Evolutionary conservation across 148 eudicot species (phyloP), one percentile per base, ranked within the genome.

Genomic region (Rhododendron williamsianum): DNA sequence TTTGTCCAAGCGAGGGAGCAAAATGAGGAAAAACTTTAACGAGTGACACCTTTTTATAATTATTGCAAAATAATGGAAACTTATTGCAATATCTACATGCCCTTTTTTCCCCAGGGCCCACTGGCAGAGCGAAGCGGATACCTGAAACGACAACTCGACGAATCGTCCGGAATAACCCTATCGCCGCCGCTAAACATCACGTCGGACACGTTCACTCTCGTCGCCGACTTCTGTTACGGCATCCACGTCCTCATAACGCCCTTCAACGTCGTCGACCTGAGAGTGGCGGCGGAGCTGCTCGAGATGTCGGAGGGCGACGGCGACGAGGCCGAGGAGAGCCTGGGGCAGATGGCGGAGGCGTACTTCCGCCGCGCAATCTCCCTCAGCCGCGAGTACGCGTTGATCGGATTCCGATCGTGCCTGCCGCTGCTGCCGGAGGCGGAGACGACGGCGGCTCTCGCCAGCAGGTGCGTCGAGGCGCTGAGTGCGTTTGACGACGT

Each of bases 141-240:
- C 86, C 85, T 96, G 73, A 92, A 91, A 91, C 95, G 95, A 49
- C 91, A 89, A 5, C 88, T 96, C 58, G 79, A 80, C 9, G 91
- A 90, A 85, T 85, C 81, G 25, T 81, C 96, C 27, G 91, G 92
- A 74, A 71, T 91, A 71, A 91, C 90, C 35, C 89, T 94, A 5
- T 89, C 97, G 36, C 99, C 96, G 35, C 91, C 95, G 92, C 87
- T 95, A 58, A 92, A 93, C 63, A 86, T 96, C 82, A 88, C 97
- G 52, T 78, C 91, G 4, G 92, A 92, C 65, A 93, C 95, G 2
- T 96, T 95, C 90, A 81, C 90, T 23, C 89, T 85, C 43, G 88
- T 96, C 3, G 90, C 93, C 12, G 93, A 96, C 71, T 94, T 90
- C 86, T 95, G 98, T 76, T 96, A 96, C 92, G 90, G 87, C 21